Percentiles rank a stretch among this genome's conserved stretches.
Conservation (phyloP, 768 basidiomycete species). For the Lactifluus subvellereus region DNA sequence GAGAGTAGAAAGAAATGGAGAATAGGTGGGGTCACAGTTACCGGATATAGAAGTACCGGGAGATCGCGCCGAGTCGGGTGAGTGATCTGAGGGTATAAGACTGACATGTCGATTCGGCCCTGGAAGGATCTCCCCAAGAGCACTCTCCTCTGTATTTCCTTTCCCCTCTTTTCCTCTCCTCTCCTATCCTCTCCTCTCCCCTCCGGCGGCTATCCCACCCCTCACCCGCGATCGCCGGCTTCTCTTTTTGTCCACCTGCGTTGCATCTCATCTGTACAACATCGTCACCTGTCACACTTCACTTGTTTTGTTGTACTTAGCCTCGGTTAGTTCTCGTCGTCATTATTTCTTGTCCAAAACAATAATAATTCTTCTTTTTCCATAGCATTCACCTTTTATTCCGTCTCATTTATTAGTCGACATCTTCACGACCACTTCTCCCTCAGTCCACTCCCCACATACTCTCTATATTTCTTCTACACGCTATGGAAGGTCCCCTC, state of each 20-base stretch:
- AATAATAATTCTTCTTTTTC: neutral
- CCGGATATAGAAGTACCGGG: conserved; percentile 11
- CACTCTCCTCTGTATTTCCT: conserved; percentile 13
- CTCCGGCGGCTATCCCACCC: conserved; percentile 24
- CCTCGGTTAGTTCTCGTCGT: conserved; percentile 23
- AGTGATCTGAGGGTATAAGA: conserved; percentile 10
- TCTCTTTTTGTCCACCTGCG: conserved; percentile 23
- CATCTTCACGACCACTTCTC: conserved; percentile 26
- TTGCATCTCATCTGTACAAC: conserved; percentile 28
- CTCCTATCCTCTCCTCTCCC: conserved; percentile 17
- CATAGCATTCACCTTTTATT: conserved; percentile 24
- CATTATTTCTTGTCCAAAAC: conserved; percentile 17
- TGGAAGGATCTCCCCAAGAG: conserved; percentile 11
- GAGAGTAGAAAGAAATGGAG: neutral
- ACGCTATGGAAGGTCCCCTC: conserved; percentile 44
- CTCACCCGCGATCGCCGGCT: conserved; percentile 29
- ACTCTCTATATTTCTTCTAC: conserved; percentile 14
- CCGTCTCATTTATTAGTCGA: conserved; percentile 26
- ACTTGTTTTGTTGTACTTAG: conserved; percentile 27
- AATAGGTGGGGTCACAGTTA: conserved; percentile 25
- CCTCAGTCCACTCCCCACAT: conserved; percentile 14
- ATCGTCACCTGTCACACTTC: conserved; percentile 36
- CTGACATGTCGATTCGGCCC: conserved; percentile 1
- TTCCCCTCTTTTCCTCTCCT: conserved; percentile 23
- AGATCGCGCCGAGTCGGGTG: conserved; percentile 16